Conservation (phyloP, 176 grass and related monocot genomes). For the Echinochloa phyllopogon region DNA sequence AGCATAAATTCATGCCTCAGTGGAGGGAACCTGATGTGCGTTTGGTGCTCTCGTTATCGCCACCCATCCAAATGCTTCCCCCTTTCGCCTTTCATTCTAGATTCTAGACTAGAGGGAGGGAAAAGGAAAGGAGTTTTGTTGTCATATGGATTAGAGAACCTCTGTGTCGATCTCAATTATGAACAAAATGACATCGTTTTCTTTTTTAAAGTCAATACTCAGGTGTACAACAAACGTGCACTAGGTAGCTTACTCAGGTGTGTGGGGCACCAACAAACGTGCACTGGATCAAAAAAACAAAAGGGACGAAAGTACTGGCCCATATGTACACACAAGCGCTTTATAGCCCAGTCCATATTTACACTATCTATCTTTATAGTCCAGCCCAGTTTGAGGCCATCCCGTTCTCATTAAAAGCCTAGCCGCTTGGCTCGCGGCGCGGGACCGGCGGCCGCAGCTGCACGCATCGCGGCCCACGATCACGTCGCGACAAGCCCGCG, state of each 20-base stretch:
- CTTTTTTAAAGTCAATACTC: background rate
- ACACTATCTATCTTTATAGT: background rate
- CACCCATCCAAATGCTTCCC: slow-evolving; percentile 24
- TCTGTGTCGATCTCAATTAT: background rate
- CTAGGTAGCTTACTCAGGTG: too few species aligned
- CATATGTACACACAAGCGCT: background rate
- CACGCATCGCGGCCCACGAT: background rate
- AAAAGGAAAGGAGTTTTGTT: background rate
- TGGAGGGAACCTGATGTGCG: slow-evolving; percentile 18
- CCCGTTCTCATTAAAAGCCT: background rate
- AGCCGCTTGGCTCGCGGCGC: background rate
- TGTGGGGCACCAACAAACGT: background rate
- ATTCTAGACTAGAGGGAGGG: too few species aligned
- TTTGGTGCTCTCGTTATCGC: slow-evolving; percentile 21
- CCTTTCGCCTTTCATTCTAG: background rate
- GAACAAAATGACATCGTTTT: background rate
- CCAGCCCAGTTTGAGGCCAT: background rate
- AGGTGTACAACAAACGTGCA: too few species aligned
- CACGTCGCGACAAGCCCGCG: background rate
- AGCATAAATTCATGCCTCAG: slow-evolving; percentile 14
- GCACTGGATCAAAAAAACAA: background rate
- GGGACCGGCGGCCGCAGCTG: too few species aligned
- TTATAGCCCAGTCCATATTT: too few species aligned
- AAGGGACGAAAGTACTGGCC: background rate
- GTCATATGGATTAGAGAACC: background rate